Base-by-base conservation (phyloP, 768 basidiomycete genomes). In the Tubosaeta sp. region DNA sequence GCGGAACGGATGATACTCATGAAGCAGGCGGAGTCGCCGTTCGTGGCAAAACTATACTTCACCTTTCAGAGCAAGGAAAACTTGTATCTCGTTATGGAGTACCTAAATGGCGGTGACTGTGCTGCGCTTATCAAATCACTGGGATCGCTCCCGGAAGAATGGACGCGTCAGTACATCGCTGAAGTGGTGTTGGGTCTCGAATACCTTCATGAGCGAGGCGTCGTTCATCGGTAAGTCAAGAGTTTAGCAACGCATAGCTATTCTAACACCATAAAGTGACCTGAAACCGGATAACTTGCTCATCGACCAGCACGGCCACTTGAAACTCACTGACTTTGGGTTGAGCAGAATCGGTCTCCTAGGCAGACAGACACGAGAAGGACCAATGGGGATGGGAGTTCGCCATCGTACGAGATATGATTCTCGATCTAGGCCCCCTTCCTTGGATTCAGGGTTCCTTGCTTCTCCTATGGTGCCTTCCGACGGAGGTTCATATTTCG, bases 21-120 rank as follows among this genome's bases (percentile, higher is more conserved):
- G 97, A 94, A 94, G 68, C 95, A 98, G 70, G 90, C 95, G 2
- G 94, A 97, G 70, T 97, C 94, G 9, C 95, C 97, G 14, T 95
- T 98, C 64, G 97, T 98, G 46, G 93, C 93, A 45, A 97, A 97
- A 71, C 76, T 99, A 32, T 99, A 88, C 74, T 99, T 95, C 72
- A 98, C 97, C 16, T 99, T 99, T 76, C 97, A 98, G 73, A 95
- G 91, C 82, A 97, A 95, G 76, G 97, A 99, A 26, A 97, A 97
- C 66, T 72, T 98, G 51, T 99, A 97, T 70, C 81, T 99, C 46
- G 97, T 99, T 47, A 99, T 99, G 97, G 97, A 99, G 69, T 99
- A 99, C 68, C 81, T 99, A 31, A 97, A 97, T 59, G 95, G 95
- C 33, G 97, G 97, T 6, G 97, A 99, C 64, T 97, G 97, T 61